Conservation (phyloP, 345 rosid genomes). For the Eucalyptus sp. region DNA sequence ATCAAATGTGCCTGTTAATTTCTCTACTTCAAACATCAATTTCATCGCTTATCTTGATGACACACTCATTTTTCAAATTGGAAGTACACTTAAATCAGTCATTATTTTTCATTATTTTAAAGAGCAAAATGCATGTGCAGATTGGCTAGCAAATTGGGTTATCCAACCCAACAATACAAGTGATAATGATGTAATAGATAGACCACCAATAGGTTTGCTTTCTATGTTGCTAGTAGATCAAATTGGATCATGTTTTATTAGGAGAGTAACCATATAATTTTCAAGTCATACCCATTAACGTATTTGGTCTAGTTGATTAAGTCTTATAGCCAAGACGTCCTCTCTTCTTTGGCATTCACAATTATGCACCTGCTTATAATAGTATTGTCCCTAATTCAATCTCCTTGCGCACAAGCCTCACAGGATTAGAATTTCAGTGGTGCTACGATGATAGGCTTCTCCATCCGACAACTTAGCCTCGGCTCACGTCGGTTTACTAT, state of each 20-base stretch:
- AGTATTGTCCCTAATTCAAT: not conserved
- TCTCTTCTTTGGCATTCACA: not conserved
- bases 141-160: not conserved
- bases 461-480: not conserved
- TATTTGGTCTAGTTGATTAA: not conserved
- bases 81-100: too few relatives aligned
- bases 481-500: not conserved
- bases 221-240: not conserved
- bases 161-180: not conserved
- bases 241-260: not conserved
- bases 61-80: not conserved
- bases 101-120: too few relatives aligned
- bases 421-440: not conserved
- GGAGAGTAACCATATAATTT: too few relatives aligned
- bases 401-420: not conserved
- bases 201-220: not conserved
- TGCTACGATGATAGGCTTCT: not conserved
- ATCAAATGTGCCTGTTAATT: not conserved
- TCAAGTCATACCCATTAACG: not conserved
- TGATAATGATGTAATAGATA: too few relatives aligned
- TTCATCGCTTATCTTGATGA: not conserved
- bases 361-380: not conserved
- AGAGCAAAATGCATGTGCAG: rapidly evolving
- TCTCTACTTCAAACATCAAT: not conserved
- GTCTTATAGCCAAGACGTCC: not conserved